Base-by-base conservation (phyloP, 768 basidiomycete species). In the Tylopilus vinaceipallidus region DNA sequence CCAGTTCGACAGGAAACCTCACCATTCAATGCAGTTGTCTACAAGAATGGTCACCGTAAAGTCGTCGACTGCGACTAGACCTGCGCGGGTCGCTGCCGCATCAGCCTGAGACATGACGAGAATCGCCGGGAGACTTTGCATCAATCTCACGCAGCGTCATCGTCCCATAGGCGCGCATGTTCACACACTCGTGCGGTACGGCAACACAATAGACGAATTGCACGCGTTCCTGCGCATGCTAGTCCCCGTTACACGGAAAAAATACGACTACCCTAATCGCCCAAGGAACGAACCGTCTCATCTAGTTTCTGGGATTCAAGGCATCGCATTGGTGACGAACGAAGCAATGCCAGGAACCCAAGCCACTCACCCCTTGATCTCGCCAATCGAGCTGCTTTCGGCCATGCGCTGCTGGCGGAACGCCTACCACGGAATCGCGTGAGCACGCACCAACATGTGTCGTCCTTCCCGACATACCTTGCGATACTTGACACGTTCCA, bases 401-500 rank as follows among this genome's bases (percentile, higher is more conserved):
- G 82, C 84, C 59, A 87, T 77, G 67, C 81, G 86, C 58, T 82
- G 79, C 71, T 81, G 76, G 57, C 88, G 76, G 80, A 90, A 91
- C 52, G 80, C 76, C 88, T 90, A 55, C 32, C 29, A 53, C 17
- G 42, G 17, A 11, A 56, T 9, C 22, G 42, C 22, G 48, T 50
- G n/a, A 49, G n/a, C 22, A 47, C 11, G 9, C 10, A 17, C 30
- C 9, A 32, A 26, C 14, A 40, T 43, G 42, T 7, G 16, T n/a
- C 20, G 24, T 24, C 27, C 13, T 43, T 7, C 13, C 24, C 20
- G 24, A 49, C 79, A 48, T 51, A 88, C 90, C 77, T 82, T 88
- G 73, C 90, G 84, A 64, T 91, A 91, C 69, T 86, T 88, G 22
- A 89, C 83, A 40, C 93, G 81, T 75, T 95, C 91, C 62, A 84